Base-by-base conservation (phyloP, 345 rosid species). In the Eucalyptus sideroxylon region DNA sequence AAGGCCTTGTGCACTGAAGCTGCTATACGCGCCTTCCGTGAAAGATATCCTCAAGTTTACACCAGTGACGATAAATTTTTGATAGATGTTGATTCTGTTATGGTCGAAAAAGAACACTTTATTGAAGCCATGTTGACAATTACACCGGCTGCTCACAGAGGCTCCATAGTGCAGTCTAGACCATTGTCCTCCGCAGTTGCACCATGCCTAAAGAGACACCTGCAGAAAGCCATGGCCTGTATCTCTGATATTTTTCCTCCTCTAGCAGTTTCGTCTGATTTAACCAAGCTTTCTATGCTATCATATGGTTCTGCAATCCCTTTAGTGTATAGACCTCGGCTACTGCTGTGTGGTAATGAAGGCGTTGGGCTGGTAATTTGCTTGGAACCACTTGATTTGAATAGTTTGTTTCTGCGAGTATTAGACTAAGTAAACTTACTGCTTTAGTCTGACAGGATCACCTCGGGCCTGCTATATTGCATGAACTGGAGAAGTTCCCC, bases 121-220 rank as follows among this genome's bases (percentile, higher is more conserved):
- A 90, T 96, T 62, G 99, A 97, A 92, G 98, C 99, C 88, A 98
- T 97, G 99, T 94, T 98, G 51, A 95, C 98, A 87, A 98, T 98
- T 86, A 97, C 98, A 87, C 99, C 99, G 88, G 99, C 99, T 93
- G 99, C 99, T 89, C 99, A 98, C 88, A 95, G 99, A 91, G 99
- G 99, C 89, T 94, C 99, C 89, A 91, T 95, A 92, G 99, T 98
- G 89, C 99, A 97, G 89, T 95, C 99, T 82, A 94, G 99, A 92
- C 99, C 99, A 59, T 93, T 98, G 92, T 97, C 99, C 91, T 93
- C 95, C 77, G 99, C 97, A 86, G 99, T 98, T 93, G 95, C 94
- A 88, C 99, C 99, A 69, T 98, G 99, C 93, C 92, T 98, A 89
- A 96, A 94, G 89, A 93, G 97, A 90, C 98, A 97, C 93, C 97